Conservation (phyloP, 371 early-diverging fungal genomes). For the Mucor lusitanicus region DNA sequence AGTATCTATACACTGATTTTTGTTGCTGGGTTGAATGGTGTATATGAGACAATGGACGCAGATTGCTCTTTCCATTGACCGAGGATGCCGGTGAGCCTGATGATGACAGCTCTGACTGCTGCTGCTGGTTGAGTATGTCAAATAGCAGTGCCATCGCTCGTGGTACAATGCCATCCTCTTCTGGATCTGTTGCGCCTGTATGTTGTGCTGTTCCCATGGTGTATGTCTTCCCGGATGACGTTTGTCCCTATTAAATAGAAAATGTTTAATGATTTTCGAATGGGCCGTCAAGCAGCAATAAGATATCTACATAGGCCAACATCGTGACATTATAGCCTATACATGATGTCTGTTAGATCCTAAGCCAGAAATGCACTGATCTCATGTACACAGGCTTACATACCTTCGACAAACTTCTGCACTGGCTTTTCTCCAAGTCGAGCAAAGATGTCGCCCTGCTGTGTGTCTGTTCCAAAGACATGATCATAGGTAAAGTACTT, state of each 20-base stretch:
- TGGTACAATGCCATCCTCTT: conserved; percentile 86
- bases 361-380: not conserved
- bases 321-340: conserved; percentile 94
- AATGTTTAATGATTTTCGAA: not conserved
- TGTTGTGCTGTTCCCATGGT: conserved; percentile 97
- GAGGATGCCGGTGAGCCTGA: conserved; percentile 28
- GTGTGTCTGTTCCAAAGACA: conserved; percentile 45
- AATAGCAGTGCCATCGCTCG: conserved; percentile 87
- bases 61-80: conserved; percentile 5
- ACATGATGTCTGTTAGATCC: not conserved
- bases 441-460: conserved; percentile 44
- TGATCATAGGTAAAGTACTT: conserved; percentile 51
- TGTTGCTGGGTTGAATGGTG: conserved; percentile 7
- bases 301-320: conserved; percentile 88
- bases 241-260: conserved; percentile 64
- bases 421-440: conserved; percentile 38
- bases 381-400: not conserved
- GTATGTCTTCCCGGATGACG: conserved; percentile 97
- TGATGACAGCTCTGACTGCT: conserved; percentile 16
- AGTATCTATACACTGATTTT: conserved; percentile 34
- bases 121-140: conserved; percentile 44
- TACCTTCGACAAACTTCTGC: conserved; percentile 51
- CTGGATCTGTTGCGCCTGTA: conserved; percentile 54
- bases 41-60: conserved; percentile 11
- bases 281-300: not conserved